These are phyloP conservation scores for Candida gigantensis DNA, from an alignment of 1,139 yeast species.

Conservation along the genomic window DNA sequence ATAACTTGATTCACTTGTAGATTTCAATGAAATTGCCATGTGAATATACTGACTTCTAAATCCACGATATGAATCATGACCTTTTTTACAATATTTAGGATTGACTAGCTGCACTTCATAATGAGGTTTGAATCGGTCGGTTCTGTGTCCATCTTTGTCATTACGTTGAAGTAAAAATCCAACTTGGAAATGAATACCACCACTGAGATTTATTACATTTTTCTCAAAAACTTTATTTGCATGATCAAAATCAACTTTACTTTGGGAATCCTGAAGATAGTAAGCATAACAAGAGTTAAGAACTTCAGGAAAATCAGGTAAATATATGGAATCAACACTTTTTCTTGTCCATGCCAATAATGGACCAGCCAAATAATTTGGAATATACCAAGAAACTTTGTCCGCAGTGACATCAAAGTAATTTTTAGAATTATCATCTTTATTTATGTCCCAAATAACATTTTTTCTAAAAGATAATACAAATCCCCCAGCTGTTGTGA, in stretches of 20 bases:
- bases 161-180: slow-evolving; percentile 61
- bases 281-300: slow-evolving; percentile 55
- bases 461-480: slow-evolving; percentile 39
- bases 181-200: slow-evolving; percentile 59
- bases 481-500: slow-evolving; percentile 42
- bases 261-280: slow-evolving; percentile 35
- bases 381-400: slow-evolving; percentile 49
- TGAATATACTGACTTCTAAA: slow-evolving; percentile 45
- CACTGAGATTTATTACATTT: slow-evolving; percentile 56
- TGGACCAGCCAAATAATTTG: slow-evolving; percentile 62
- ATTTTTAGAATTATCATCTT: slow-evolving; percentile 38
- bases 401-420: slow-evolving; percentile 41
- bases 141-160: slow-evolving; percentile 37
- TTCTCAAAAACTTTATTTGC: slow-evolving; percentile 42
- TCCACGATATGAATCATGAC: slow-evolving; percentile 41
- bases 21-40: slow-evolving; percentile 54
- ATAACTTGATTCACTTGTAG: slow-evolving; percentile 43
- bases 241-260: slow-evolving; percentile 13
- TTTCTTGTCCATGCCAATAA: slow-evolving; percentile 63
- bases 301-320: slow-evolving; percentile 46
- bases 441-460: slow-evolving; percentile 43
- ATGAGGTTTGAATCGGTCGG: slow-evolving; percentile 65
- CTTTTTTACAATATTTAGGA: slow-evolving; percentile 56
- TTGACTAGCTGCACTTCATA: slow-evolving; percentile 63
- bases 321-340: slow-evolving; percentile 40